Evolutionary conservation across 192 early-diverging fungal genomes (phyloP), one percentile per base, ranked within the genome.

Genomic region (Rhizophagus prolifer): DNA sequence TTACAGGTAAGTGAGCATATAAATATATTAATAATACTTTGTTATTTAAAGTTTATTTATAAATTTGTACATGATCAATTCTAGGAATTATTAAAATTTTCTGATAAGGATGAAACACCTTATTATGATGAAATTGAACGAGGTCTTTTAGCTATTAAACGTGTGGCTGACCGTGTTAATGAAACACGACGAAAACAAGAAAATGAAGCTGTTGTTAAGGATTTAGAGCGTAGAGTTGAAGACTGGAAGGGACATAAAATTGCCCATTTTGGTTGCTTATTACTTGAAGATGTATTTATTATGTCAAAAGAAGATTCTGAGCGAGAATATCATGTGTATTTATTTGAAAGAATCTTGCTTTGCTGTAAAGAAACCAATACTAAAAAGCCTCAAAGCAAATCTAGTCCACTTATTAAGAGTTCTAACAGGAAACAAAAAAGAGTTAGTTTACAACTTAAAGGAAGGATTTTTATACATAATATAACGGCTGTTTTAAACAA

Each of bases 261-360:
- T 26, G 79, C 86, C 6, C 89, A 88, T 26, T 95, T 95, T 87
- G 96, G 96, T 25, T 79, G 88, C 13, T 85, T 99, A 25, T 86
- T 94, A 65, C 86, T 99, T 38, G 89, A 92, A 71, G 98, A 98
- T 78, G 91, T 91, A 59, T 93, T 99, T 76, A 82, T 91, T 62
- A 95, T 98, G 88, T 85, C 88, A 13, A 92, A 90, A 36, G 88
- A 91, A 67, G 91, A 94, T 74, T 81, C 88, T 9, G 95, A 97
- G 65, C 89, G 90, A 66, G 92, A 94, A 76, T 90, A 94, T 54
- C 86, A 91, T 28, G 91, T 99, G 7, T 98, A 92, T 81, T 85
- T 99, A 67, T 99, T 99, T 87, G 95, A 98, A 80, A 90, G 88
- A 79, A 93, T 95, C 41, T 85, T 99, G 7, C 86, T 99, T 21